Evolutionary conservation across 805 yeast genomes (phyloP).

Genomic region (Candida schatavii): DNA sequence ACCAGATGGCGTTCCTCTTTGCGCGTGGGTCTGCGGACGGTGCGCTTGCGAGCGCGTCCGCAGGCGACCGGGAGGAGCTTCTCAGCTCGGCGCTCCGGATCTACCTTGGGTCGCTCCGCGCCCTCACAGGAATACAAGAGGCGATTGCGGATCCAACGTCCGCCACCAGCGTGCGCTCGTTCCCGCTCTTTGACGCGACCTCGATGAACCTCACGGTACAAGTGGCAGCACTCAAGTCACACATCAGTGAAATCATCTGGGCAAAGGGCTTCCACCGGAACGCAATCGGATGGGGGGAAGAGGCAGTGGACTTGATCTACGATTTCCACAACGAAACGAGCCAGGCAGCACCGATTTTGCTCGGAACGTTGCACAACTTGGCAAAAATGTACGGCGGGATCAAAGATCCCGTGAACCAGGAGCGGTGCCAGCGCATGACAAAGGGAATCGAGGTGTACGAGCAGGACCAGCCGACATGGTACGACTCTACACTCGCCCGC

Average conservation of each 20-base stretch:
- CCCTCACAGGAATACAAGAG: constrained; percentile 16
- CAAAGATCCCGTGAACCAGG: constrained; percentile 20
- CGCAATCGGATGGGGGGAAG: constrained; percentile 42
- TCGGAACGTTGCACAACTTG: constrained; percentile 30
- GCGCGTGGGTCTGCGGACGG: constrained; percentile 18
- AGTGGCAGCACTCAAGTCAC: constrained; percentile 34
- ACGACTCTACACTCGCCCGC: constrained; percentile 29
- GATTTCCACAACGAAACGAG: constrained; percentile 24
- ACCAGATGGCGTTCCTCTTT: constrained; percentile 30
- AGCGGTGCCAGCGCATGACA: constrained; percentile 26
- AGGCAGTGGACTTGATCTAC: constrained; percentile 36
- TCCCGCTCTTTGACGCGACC: constrained; percentile 37
- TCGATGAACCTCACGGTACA: constrained; percentile 24
- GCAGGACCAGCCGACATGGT: constrained; percentile 27
- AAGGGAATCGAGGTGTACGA: constrained; percentile 25
- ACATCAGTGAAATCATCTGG: constrained; percentile 42
- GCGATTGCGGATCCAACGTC: background rate
- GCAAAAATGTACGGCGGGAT: constrained; percentile 27
- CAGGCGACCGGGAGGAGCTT: constrained; percentile 11
- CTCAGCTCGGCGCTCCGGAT: constrained; percentile 31
- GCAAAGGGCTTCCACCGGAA: constrained; percentile 34
- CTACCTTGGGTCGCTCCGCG: constrained; percentile 33
- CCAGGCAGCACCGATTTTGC: constrained; percentile 26
- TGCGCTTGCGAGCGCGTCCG: background rate
- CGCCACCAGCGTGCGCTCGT: constrained; percentile 15